Percentiles rank a stretch among this genome's conserved stretches.
Evolutionary conservation across 805 yeast species (phyloP).

Genomic region (Wickerhamiella dianesei): DNA sequence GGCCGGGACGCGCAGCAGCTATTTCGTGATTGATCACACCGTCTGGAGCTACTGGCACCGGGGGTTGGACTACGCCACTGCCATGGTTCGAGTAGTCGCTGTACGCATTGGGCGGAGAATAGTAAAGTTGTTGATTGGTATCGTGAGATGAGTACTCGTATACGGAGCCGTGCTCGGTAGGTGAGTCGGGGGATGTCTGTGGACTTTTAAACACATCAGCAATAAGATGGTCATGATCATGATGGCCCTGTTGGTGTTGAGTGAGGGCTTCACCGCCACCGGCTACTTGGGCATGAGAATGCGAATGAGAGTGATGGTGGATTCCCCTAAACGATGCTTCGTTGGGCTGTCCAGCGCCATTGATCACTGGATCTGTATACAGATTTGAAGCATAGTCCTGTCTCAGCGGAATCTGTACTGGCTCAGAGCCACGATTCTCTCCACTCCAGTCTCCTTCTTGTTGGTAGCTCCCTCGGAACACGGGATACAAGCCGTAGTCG

Average conservation of each 20-base stretch:
- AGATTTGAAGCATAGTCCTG: neutral
- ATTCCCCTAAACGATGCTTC: neutral
- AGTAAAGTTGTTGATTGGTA: neutral
- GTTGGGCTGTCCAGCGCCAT: neutral
- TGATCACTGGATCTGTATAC: neutral
- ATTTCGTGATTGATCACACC: neutral
- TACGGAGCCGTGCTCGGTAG: neutral
- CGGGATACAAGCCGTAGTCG: neutral
- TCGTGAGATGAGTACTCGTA: neutral
- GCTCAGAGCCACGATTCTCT: neutral
- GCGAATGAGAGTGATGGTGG: neutral
- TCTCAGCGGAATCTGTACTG: neutral
- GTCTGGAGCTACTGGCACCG: neutral
- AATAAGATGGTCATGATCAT: neutral
- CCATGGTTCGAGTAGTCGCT: neutral
- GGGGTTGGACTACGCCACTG: neutral
- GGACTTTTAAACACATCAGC: neutral
- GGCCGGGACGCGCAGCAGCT: neutral
- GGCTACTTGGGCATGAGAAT: neutral
- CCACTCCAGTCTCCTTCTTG: neutral
- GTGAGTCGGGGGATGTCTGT: neutral
- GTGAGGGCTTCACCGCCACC: neutral
- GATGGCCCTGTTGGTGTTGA: neutral
- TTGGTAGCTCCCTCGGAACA: neutral
- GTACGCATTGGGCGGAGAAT: neutral